phyloP scores from a whole-genome alignment of 2,329 filamentous ascomycete genomes.

The Colletotrichum falcatum region DNA sequence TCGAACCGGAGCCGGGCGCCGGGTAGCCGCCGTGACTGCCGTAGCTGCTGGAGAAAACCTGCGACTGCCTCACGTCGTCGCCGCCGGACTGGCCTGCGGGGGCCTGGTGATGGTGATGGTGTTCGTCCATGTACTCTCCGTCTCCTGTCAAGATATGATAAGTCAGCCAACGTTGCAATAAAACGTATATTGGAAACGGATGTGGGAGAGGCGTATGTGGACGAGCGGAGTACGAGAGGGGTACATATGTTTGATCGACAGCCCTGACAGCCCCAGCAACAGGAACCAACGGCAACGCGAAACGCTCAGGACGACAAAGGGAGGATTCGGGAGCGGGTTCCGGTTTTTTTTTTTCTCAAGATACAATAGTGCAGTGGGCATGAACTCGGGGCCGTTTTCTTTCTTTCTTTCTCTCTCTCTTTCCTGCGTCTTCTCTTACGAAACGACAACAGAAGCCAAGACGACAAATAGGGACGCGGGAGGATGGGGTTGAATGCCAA shows the following conservation, averaged over 20 bases:
- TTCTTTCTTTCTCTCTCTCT: background rate
- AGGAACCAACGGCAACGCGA: constrained; percentile 34
- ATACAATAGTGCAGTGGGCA: constrained; percentile 34
- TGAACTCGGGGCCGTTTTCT: constrained; percentile 5
- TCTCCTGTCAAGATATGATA: constrained; percentile 60
- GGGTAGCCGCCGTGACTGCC: constrained; percentile 71
- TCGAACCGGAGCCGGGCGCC: constrained; percentile 66
- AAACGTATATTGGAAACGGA: constrained; percentile 27
- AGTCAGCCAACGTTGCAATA: constrained; percentile 41
- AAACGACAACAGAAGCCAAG: constrained; percentile 22
- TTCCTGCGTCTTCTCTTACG: constrained; percentile 1
- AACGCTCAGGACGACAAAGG: constrained; percentile 35
- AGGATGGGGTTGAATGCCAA: constrained; percentile 39
- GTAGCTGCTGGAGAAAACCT: constrained; percentile 77
- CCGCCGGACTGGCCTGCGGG: constrained; percentile 63
- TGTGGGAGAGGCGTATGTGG: constrained; percentile 28
- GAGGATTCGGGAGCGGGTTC: constrained; percentile 13
- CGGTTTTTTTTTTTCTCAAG: constrained; percentile 16
- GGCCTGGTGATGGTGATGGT: constrained; percentile 75
- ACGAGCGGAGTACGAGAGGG: constrained; percentile 34
- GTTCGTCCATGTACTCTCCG: constrained; percentile 71
- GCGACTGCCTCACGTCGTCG: constrained; percentile 77
- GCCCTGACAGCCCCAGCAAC: constrained; percentile 30
- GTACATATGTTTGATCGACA: constrained; percentile 40
- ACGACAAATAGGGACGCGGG: constrained; percentile 41